A percentile compares a stretch with the other conserved stretches of the same genome.
Conservation (phyloP, 306 rosid genomes). For the Herpetospermum pedunculosum region DNA sequence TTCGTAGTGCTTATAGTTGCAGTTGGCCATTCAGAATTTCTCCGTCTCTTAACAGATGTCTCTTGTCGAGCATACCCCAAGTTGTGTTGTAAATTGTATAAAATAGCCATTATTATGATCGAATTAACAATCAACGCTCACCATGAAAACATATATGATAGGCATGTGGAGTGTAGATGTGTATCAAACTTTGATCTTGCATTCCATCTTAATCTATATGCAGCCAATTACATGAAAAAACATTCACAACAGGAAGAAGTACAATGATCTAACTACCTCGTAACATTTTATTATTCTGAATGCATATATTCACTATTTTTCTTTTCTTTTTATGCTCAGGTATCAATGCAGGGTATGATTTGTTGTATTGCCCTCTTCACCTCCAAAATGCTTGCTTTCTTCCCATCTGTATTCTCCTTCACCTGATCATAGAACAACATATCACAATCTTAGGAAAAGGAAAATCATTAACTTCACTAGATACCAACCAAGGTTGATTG, state of each 20-base stretch:
- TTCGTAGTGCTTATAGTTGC: neutral
- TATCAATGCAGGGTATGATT: conserved; percentile 53
- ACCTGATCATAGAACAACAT: conserved; percentile 26
- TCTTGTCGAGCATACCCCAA: neutral
- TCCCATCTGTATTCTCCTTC: conserved; percentile 53
- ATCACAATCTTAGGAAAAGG: neutral
- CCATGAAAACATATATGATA: neutral
- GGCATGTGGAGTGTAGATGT: neutral
- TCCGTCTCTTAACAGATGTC: neutral
- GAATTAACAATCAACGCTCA: neutral
- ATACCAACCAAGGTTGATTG: neutral
- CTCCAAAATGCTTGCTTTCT: conserved; percentile 72
- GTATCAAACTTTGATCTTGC: neutral
- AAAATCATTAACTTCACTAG: no score
- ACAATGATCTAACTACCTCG: neutral
- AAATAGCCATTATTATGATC: neutral
- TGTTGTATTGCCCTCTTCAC: conserved; percentile 82
- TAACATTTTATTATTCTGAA: neutral
- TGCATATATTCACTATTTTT: neutral
- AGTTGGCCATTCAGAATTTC: neutral
- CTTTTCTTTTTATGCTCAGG: neutral
- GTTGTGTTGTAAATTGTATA: neutral
- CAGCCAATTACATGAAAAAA: neutral
- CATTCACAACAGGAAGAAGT: neutral
- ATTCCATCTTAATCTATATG: neutral